Conservation (phyloP, 257 asterid genomes). For the Echites panduratus region DNA sequence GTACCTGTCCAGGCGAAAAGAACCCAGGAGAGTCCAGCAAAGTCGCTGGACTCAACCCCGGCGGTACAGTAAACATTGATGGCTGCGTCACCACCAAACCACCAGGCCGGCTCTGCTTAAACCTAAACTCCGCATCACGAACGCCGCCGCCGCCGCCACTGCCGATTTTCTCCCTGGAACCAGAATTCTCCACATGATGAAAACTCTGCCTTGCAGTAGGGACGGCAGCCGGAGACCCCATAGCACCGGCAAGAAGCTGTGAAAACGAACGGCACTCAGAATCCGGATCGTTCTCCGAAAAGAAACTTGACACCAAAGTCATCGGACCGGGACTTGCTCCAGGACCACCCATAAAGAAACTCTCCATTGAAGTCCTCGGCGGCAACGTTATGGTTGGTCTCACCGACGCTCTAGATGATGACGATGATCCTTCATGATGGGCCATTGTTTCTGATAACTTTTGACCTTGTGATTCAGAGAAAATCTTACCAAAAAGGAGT, state of each 20-base stretch:
- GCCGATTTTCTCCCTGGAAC: conserved; percentile 2
- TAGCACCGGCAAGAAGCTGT: conserved; percentile 68
- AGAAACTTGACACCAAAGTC: conserved; percentile 66
- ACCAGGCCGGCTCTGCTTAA: conserved; percentile 48
- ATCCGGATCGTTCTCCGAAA: conserved; percentile 63
- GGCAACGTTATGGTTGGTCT: conserved; percentile 54
- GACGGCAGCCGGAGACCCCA: conserved; percentile 31
- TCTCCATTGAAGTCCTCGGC: conserved; percentile 42
- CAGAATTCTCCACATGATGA: conserved; percentile 6
- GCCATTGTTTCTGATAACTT: conserved; percentile 39
- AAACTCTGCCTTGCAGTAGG: conserved; percentile 22
- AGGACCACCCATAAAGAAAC: conserved; percentile 36
- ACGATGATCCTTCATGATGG: conserved; percentile 35
- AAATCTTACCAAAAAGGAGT: not conserved
- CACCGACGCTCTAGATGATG: conserved; percentile 23
- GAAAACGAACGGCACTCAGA: conserved; percentile 67
- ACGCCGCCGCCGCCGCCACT: conserved; percentile 20
- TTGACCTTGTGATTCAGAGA: conserved; percentile 11
- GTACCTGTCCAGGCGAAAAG: conserved; percentile 58
- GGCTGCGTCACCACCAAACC: conserved; percentile 47
- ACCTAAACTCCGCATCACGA: conserved; percentile 34
- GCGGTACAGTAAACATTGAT: conserved; percentile 54
- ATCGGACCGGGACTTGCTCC: conserved; percentile 78
- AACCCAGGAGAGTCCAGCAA: conserved; percentile 72
- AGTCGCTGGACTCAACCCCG: conserved; percentile 68